Base-by-base conservation (phyloP, 345 rosid genomes). In the Balakata baccata region DNA sequence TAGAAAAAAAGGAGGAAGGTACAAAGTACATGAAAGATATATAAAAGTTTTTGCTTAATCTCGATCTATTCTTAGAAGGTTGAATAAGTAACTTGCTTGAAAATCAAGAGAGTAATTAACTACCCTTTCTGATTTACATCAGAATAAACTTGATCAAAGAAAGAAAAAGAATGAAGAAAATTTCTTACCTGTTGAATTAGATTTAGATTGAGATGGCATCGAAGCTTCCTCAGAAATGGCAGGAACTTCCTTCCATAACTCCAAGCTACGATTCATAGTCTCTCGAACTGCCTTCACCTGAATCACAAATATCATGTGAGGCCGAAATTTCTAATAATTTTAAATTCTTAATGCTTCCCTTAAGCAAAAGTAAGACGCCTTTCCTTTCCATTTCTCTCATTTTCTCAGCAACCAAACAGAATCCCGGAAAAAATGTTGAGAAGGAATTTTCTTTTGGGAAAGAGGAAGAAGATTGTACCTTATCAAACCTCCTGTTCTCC, bases 211-310 rank as follows among this genome's bases (percentile, higher is more conserved):
- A 59, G 89, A 74, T n/a, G 82, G 52, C 23, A 81, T 61, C 50
- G 83, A 74, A 78, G 75, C 65, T 25, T 86, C 91, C 43, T 86
- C 87, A 6, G 80, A 75, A 82, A 77, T 81, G 59, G 80, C 75
- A 74, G 82, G 80, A 69, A 92, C 87, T 23, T 78, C 88, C 85
- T 88, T 92, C 98, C 98, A 94, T 68, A 86, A 62, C 66, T 84
- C 85, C 85, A 94, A 68, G 17, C 91, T 83, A 67, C 83, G 87
- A 80, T 86, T 92, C 97, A 94, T 92, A 0, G 91, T 88, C 84
- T 94, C 98, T 39, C 98, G 85, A 46, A 94, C 98, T 72, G 88
- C 79, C 77, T 92, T 94, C 18, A 94, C 89, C 98, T 92, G 73
- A 76, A 75, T 66, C 68, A 60, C 52, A 51, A 60, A 61, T 74